Conservation (phyloP, 192 early-diverging fungal species). For the Kickxella alabastrina region DNA sequence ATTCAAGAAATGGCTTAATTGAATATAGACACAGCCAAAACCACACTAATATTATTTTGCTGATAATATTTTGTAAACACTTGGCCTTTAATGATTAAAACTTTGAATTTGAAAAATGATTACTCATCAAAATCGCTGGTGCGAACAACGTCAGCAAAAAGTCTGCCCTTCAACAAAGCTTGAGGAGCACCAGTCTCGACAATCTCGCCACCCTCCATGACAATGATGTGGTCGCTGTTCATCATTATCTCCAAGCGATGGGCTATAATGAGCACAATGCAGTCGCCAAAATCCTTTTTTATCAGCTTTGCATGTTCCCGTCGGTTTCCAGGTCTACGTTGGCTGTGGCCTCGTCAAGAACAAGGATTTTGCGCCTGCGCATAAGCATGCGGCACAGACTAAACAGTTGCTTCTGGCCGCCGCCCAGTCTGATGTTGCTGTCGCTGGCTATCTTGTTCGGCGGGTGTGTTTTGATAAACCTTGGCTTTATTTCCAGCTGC, state of each 20-base stretch:
- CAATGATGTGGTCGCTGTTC: constrained; percentile 52
- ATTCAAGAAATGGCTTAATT: no score
- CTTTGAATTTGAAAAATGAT: no score
- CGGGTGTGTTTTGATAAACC: constrained; percentile 9
- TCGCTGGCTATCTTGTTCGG: constrained; percentile 16
- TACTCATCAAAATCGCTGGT: not conserved
- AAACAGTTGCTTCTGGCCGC: constrained; percentile 62
- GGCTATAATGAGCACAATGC: constrained; percentile 60
- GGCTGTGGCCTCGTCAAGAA: constrained; percentile 63
- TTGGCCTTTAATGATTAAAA: no score
- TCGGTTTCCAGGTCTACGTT: constrained; percentile 35
- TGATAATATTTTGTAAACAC: no score
- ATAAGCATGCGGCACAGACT: constrained; percentile 69
- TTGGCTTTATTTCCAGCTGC: not conserved
- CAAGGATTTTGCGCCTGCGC: constrained; percentile 55
- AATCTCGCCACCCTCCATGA: constrained; percentile 53
- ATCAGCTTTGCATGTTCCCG: constrained; percentile 54
- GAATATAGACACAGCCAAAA: no score
- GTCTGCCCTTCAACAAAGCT: not conserved
- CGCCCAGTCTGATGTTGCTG: not conserved
- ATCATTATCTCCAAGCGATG: constrained; percentile 60
- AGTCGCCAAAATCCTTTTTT: constrained; percentile 50
- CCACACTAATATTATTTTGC: no score
- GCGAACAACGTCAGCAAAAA: not conserved
- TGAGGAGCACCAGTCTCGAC: constrained; percentile 48